phyloP scores from a whole-genome alignment of 164 flowering plant species.

The Vitis amurensis region DNA sequence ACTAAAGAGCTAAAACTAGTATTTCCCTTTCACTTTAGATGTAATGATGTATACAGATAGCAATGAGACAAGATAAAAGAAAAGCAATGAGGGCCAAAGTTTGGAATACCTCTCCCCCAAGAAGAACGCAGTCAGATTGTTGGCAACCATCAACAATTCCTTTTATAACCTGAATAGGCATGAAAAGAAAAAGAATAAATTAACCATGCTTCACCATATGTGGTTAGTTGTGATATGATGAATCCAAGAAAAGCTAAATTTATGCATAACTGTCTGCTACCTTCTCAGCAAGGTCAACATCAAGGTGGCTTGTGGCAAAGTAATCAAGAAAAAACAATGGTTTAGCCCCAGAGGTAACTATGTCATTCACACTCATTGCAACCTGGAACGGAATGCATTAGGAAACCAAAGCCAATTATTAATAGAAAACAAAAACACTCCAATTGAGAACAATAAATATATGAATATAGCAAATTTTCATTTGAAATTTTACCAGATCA shows the following conservation, averaged over 20 bases:
- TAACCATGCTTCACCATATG: neutral
- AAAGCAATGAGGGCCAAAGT: neutral
- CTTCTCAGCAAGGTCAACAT: slow-evolving; percentile 99
- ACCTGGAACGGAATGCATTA: slow-evolving; percentile 50
- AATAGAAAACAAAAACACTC: neutral
- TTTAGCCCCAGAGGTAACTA: slow-evolving; percentile 95
- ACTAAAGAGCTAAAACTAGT: neutral
- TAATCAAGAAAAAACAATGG: slow-evolving; percentile 97
- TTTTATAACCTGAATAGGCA: slow-evolving; percentile 69
- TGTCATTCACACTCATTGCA: slow-evolving; percentile 99
- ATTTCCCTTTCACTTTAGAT: neutral
- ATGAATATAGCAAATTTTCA: neutral
- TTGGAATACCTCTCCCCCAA: slow-evolving; percentile 89
- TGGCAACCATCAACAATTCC: slow-evolving; percentile 95
- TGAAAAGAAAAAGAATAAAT: slow-evolving; percentile 5
- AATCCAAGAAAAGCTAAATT: neutral
- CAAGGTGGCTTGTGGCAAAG: slow-evolving; percentile 91
- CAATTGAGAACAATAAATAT: neutral
- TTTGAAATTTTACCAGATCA: slow-evolving; percentile 65
- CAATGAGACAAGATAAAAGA: neutral
- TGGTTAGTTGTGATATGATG: neutral
- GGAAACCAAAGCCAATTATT: neutral
- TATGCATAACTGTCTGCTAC: slow-evolving; percentile 25
- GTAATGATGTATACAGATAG: neutral
- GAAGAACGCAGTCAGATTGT: slow-evolving; percentile 77